Conservation (phyloP, 148 eudicot genomes). For the Pharnaceum exiguum region DNA sequence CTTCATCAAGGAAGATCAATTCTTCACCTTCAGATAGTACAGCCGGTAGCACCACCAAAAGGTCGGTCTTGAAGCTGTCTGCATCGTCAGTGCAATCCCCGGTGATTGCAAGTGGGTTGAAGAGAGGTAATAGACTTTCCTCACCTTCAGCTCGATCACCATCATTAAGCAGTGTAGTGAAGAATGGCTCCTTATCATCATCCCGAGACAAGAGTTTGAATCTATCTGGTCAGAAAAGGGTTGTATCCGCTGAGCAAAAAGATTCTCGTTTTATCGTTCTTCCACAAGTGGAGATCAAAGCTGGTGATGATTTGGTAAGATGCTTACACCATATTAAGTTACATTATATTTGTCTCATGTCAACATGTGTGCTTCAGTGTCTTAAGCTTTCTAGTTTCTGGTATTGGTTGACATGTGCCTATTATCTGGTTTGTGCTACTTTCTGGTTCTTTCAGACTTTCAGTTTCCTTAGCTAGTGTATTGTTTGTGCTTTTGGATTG, state of each 20-base stretch:
- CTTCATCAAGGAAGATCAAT: constrained; percentile 47
- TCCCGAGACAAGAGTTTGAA: constrained; percentile 46
- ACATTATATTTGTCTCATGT: neutral
- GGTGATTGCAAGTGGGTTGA: constrained; percentile 21
- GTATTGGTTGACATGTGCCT: no score
- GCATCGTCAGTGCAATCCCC: constrained; percentile 18
- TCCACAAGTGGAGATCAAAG: constrained; percentile 86
- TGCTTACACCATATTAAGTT: neutral
- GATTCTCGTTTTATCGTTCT: constrained; percentile 73
- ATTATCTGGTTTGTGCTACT: no score
- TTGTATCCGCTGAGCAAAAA: constrained; percentile 48
- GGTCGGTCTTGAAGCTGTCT: constrained; percentile 34
- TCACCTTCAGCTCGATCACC: constrained; percentile 46
- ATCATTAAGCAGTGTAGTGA: constrained; percentile 36
- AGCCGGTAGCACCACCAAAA: constrained; percentile 43
- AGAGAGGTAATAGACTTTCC: constrained; percentile 22
- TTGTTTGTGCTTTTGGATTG: no score
- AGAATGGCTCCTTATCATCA: constrained; percentile 37
- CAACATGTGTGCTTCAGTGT: neutral
- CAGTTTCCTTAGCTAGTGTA: no score
- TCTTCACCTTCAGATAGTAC: constrained; percentile 60
- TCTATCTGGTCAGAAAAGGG: constrained; percentile 50
- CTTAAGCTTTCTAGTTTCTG: neutral
- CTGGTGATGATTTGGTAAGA: constrained; percentile 94
- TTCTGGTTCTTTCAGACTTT: no score